A percentile compares a stretch with the other conserved stretches of the same genome.
Conservation (phyloP, 2,329 filamentous ascomycete species). For the Drechmeria coniospora region DNA sequence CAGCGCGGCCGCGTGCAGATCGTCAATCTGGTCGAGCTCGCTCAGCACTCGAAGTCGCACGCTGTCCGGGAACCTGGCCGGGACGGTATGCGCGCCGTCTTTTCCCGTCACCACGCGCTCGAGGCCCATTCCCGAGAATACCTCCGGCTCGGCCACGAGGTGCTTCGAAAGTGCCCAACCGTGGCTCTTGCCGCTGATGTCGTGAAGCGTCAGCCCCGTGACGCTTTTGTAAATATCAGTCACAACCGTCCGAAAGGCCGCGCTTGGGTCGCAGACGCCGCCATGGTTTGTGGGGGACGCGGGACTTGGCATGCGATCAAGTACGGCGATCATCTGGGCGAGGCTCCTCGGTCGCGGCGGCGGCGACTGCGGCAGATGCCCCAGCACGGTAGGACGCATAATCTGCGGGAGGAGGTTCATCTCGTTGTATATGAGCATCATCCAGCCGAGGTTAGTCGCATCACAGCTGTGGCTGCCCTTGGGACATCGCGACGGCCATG, state of each 20-base stretch:
- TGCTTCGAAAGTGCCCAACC: constrained; percentile 34
- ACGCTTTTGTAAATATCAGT: constrained; percentile 37
- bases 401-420: constrained; percentile 27
- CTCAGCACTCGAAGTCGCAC: constrained; percentile 25
- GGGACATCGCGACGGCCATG: constrained; percentile 29
- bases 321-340: constrained; percentile 26
- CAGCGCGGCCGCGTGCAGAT: constrained; percentile 27
- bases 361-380: constrained; percentile 9
- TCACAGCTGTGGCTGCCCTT: constrained; percentile 35
- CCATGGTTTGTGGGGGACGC: constrained; percentile 23
- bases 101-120: constrained; percentile 17
- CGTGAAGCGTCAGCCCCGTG: constrained; percentile 29
- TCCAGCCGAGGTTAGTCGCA: constrained; percentile 36
- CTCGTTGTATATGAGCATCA: constrained; percentile 35
- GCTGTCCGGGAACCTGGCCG: constrained; percentile 17
- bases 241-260: constrained; percentile 29
- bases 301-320: constrained; percentile 28
- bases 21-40: constrained; percentile 22
- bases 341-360: constrained; percentile 23
- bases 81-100: constrained; percentile 17
- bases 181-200: constrained; percentile 30
- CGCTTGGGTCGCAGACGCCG: constrained; percentile 33
- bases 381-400: constrained; percentile 15
- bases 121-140: constrained; percentile 13
- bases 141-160: constrained; percentile 19